phyloP scores from a whole-genome alignment of 2,329 filamentous ascomycete species.

The Arthrobotrys sphaeroides region DNA sequence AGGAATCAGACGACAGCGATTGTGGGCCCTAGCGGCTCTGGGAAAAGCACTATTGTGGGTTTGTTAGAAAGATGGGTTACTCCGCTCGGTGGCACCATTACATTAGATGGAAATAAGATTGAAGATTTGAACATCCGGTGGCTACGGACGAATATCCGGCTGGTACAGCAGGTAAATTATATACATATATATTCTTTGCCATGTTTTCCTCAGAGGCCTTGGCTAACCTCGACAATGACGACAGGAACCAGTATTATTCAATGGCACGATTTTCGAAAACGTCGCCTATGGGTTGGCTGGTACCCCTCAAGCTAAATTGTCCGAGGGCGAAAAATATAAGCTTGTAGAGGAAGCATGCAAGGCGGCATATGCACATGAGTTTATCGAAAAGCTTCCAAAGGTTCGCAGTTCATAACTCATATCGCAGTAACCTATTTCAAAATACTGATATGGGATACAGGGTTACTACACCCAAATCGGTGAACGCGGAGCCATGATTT shows the following conservation, averaged over 20 bases:
- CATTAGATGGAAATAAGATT: constrained; percentile 65
- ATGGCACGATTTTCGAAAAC: constrained; percentile 72
- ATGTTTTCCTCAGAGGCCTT: not conserved
- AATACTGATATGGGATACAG: not conserved
- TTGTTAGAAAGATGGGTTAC: constrained; percentile 78
- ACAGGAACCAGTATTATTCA: constrained; percentile 75
- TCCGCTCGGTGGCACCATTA: constrained; percentile 64
- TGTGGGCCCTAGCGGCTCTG: constrained; percentile 77
- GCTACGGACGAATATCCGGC: constrained; percentile 26
- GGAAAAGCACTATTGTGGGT: constrained; percentile 78
- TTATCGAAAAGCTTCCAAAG: constrained; percentile 71
- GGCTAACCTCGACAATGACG: constrained; percentile 61
- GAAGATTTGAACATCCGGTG: constrained; percentile 19
- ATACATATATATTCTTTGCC: not conserved
- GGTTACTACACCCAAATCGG: constrained; percentile 79
- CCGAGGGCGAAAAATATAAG: constrained; percentile 68
- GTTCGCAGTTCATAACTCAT: not conserved
- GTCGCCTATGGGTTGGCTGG: constrained; percentile 70
- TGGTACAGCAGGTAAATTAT: constrained; percentile 48
- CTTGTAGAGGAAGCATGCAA: constrained; percentile 72
- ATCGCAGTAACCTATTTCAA: not conserved
- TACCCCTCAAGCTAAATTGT: constrained; percentile 66
- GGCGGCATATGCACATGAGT: constrained; percentile 75
- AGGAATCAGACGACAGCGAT: constrained; percentile 76
- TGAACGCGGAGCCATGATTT: constrained; percentile 79